phyloP scores from a whole-genome alignment of 2,329 filamentous ascomycete species.

The Fusarium dlaminii region DNA sequence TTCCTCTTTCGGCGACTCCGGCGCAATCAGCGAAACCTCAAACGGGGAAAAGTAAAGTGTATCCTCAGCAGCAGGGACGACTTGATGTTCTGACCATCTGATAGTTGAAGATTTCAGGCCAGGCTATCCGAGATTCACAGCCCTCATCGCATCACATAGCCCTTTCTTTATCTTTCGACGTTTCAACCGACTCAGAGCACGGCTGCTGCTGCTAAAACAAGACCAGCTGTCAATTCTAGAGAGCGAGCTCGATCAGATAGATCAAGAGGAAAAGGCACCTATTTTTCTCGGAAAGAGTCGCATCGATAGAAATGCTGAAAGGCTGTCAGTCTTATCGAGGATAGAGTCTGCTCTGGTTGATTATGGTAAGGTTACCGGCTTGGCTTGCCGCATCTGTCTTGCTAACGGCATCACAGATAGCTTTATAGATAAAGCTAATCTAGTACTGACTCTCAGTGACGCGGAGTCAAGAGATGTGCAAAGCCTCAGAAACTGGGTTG shows the following conservation, averaged over 20 bases:
- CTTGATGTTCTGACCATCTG: fast-evolving
- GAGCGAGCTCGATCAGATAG: background rate
- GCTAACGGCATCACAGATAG: background rate
- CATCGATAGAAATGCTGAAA: background rate
- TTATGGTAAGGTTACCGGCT: background rate
- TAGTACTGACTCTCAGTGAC: background rate
- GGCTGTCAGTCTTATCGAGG: background rate
- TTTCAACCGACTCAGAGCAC: background rate
- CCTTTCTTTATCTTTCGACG: background rate
- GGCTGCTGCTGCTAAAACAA: background rate
- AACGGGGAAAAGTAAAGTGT: background rate
- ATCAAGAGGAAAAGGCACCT: background rate
- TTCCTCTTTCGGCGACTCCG: background rate
- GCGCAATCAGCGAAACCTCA: background rate
- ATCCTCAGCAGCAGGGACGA: fast-evolving
- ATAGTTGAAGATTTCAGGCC: background rate
- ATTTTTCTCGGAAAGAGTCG: background rate
- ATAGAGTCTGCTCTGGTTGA: background rate
- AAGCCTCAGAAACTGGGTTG: background rate
- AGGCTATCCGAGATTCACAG: background rate
- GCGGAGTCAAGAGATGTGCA: background rate
- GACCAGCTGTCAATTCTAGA: background rate
- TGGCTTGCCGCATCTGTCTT: fast-evolving
- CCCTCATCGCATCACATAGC: background rate
- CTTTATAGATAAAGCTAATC: background rate